Conservation (phyloP, 495 filamentous ascomycete genomes). For the Aspergillus saccharolyticus region DNA sequence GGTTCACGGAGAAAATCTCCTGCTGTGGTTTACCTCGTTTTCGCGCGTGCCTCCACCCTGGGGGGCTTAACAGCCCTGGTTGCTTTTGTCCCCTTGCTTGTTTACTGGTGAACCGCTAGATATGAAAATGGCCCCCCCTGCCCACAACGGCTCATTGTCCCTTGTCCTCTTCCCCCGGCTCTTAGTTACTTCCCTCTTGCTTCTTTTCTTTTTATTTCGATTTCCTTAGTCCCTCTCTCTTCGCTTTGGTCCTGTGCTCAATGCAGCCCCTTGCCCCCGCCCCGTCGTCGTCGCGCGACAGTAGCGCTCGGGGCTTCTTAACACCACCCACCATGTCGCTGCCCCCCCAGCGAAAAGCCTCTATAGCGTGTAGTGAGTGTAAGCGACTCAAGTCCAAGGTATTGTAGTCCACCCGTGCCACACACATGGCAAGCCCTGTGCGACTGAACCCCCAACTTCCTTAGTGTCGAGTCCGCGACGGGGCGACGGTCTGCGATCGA, state of each 20-base stretch:
- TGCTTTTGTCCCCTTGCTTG: no score
- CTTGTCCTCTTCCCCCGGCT: no score
- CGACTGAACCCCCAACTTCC: background rate
- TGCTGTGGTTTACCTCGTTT: no score
- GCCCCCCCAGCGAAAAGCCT: background rate
- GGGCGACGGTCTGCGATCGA: slow-evolving; percentile 5
- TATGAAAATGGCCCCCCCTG: no score
- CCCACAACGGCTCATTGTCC: no score
- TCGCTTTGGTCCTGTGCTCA: background rate
- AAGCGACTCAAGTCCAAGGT: background rate
- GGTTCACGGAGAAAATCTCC: no score
- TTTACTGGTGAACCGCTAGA: no score
- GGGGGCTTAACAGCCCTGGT: no score
- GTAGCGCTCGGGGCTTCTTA: no score
- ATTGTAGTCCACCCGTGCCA: background rate
- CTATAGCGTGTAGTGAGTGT: background rate
- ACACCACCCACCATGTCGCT: background rate
- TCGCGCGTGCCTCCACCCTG: no score
- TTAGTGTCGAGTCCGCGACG: background rate
- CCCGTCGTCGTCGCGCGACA: background rate
- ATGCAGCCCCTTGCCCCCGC: background rate
- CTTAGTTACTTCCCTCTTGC: no score
- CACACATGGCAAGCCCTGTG: background rate
- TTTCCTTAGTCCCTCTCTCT: background rate
- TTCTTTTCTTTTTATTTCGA: background rate